phyloP scores from a whole-genome alignment of 441 rosid genomes.

The Gossypium lobatum region DNA sequence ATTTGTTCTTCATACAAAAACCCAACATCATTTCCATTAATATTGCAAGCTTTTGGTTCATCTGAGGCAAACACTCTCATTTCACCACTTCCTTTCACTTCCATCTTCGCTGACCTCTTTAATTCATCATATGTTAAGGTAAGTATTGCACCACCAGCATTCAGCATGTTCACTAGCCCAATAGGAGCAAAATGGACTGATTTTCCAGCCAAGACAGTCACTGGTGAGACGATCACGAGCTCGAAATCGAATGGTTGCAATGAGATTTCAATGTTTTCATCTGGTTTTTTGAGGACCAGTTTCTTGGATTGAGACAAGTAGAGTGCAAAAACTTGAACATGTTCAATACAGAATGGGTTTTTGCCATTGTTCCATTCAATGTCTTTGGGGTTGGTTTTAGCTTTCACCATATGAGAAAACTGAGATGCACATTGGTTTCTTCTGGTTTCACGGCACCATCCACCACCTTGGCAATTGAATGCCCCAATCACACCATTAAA shows the following conservation, averaged over 20 bases:
- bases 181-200: constrained; percentile 55
- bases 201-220: constrained; percentile 28
- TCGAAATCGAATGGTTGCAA: constrained; percentile 56
- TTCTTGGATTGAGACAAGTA: constrained; percentile 52
- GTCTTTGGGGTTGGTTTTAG: constrained; percentile 41
- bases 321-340: constrained; percentile 42
- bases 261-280: constrained; percentile 36
- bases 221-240: constrained; percentile 55
- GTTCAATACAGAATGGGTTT: constrained; percentile 48
- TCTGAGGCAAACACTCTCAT: constrained; percentile 54
- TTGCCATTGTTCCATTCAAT: constrained; percentile 67
- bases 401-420: constrained; percentile 34
- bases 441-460: constrained; percentile 54
- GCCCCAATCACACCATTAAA: constrained; percentile 59
- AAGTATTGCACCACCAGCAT: constrained; percentile 61
- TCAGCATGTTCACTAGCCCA: constrained; percentile 75
- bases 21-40: constrained; percentile 44
- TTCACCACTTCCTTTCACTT: constrained; percentile 60
- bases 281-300: constrained; percentile 37
- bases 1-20: constrained; percentile 44
- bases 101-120: constrained; percentile 24
- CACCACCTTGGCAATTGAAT: constrained; percentile 89
- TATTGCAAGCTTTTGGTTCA: constrained; percentile 48
- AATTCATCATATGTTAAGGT: constrained; percentile 28
- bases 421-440: constrained; percentile 51